Evolutionary conservation across 148 eudicot genomes (phyloP).

Genomic region (Fagopyrum esculentum): DNA sequence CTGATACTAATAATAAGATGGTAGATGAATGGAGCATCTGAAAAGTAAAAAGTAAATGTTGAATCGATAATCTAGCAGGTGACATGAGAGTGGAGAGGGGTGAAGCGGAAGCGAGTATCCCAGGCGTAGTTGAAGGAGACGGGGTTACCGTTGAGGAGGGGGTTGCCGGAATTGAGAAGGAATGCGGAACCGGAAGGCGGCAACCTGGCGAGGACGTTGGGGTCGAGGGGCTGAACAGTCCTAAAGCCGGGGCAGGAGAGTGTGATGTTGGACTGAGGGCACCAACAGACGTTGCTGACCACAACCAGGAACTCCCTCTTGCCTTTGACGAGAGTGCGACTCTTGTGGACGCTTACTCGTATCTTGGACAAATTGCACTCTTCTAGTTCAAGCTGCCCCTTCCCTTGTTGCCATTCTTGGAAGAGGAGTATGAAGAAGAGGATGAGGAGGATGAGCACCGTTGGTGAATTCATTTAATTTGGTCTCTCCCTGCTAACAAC

Average conservation of each 20-base stretch:
- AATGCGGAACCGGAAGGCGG: not conserved
- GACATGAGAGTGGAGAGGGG: not conserved
- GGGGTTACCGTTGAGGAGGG: slow-evolving; percentile 4
- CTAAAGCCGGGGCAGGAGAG: not conserved
- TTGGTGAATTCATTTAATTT: too few species aligned
- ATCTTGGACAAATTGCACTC: not conserved
- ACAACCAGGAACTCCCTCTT: not conserved
- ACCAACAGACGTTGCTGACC: slow-evolving; percentile 8
- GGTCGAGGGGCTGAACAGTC: slow-evolving; percentile 1
- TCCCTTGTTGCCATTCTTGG: not conserved
- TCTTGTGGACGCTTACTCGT: not conserved
- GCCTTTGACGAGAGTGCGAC: not conserved
- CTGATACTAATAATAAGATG: too few species aligned
- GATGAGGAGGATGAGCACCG: not conserved
- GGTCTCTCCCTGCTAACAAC: too few species aligned
- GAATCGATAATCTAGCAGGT: not conserved
- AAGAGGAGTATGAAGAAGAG: not conserved
- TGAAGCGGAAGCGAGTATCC: slow-evolving; percentile 1
- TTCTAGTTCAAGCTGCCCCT: not conserved
- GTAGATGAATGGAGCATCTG: too few species aligned
- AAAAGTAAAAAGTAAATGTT: too few species aligned
- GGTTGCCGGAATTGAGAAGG: not conserved
- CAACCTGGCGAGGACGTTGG: not conserved
- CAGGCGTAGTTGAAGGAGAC: slow-evolving; percentile 8
- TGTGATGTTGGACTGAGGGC: slow-evolving; percentile 9